Base-by-base conservation (phyloP, 2,329 filamentous ascomycete genomes). In the Cercospora canescens region DNA sequence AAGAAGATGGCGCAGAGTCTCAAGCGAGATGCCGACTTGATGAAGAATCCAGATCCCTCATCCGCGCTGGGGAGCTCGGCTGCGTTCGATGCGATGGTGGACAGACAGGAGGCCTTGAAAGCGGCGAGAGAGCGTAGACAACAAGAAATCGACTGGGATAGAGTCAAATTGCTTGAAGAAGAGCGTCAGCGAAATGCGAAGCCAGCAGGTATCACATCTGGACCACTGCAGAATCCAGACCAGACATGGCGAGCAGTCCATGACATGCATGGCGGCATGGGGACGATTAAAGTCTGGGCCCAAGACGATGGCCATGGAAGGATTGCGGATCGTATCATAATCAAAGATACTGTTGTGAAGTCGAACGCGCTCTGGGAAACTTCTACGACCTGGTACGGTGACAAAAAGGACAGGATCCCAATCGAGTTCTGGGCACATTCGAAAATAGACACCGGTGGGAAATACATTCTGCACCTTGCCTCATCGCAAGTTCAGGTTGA, bases 341-440 rank as follows among this genome's bases (percentile, higher is more conserved):
- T 34, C n/a, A 66, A 66, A 26, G 60, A 66, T 39, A 66, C 64
- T 9, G 11, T 37, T 6, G 21, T 54, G 8, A 37, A 7, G 11
- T n/a, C n/a, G 12, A 7, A 5, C 11, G 34, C 21, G 32, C 21
- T 18, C n/a, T 65, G 58, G 35, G 12, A 60, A 4, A 18, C 32
- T 7, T 35, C 8, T 6, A n/a, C 39, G 12, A n/a, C n/a, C 14
- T 66, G 64, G 64, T 61, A 66, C 11, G 64, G 64, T 6, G 54
- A 57, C 9, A 48, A 41, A 3, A 9, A 6, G 6, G 55, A 66
- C 37, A 34, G 24, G 14, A 28, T 66, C 0, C 60, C 64, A 1
- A 11, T 66, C 7, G 64, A 66, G 18, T 55, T 55, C 34, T 66
- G 60, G 60, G 35, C 34, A 3, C 64, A 65, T 18, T 52, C 26